These are phyloP conservation scores for Pulveroboletus sp. DNA, from an alignment of 768 basidiomycete genomes.

Conservation along the genomic window DNA sequence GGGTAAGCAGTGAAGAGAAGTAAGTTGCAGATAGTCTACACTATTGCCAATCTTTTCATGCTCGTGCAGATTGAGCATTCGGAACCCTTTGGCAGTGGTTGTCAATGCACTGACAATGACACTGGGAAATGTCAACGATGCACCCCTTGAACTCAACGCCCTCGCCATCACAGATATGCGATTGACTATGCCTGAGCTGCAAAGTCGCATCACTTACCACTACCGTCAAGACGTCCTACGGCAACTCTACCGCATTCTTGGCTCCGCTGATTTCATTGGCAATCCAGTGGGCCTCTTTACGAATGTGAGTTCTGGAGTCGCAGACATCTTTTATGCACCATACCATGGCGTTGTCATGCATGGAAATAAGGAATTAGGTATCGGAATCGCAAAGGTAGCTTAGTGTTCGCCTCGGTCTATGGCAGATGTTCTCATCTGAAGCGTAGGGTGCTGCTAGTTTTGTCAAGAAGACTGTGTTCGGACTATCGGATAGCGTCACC, in stretches of 20 bases:
- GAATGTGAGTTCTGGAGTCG: slow-evolving; percentile 95
- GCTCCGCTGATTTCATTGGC: slow-evolving; percentile 96
- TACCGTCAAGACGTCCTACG: slow-evolving; percentile 91
- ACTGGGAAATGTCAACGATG: slow-evolving; percentile 94
- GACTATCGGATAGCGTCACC: slow-evolving; percentile 92
- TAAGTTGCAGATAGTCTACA: slow-evolving; percentile 34
- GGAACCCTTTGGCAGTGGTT: slow-evolving; percentile 89
- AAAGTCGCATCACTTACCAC: slow-evolving; percentile 81
- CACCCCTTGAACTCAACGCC: slow-evolving; percentile 90
- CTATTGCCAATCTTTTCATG: slow-evolving; percentile 2
- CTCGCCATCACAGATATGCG: slow-evolving; percentile 94
- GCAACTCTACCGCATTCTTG: slow-evolving; percentile 92
- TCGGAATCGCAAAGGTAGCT: slow-evolving; percentile 86
- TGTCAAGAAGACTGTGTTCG: slow-evolving; percentile 98
- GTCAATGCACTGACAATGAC: slow-evolving; percentile 96
- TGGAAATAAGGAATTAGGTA: slow-evolving; percentile 89
- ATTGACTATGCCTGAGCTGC: slow-evolving; percentile 76
- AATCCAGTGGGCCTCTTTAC: slow-evolving; percentile 97
- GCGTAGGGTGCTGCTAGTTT: slow-evolving; percentile 93
- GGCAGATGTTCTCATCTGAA: slow-evolving; percentile 11
- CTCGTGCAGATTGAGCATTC: slow-evolving; percentile 55
- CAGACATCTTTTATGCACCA: slow-evolving; percentile 98
- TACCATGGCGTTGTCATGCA: slow-evolving; percentile 96
- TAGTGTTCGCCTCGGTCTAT: neutral
- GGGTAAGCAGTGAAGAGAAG: slow-evolving; percentile 92